These are phyloP conservation scores for Neurospora sp. DNA, from an alignment of 495 filamentous ascomycete species.

Conservation along the genomic window DNA sequence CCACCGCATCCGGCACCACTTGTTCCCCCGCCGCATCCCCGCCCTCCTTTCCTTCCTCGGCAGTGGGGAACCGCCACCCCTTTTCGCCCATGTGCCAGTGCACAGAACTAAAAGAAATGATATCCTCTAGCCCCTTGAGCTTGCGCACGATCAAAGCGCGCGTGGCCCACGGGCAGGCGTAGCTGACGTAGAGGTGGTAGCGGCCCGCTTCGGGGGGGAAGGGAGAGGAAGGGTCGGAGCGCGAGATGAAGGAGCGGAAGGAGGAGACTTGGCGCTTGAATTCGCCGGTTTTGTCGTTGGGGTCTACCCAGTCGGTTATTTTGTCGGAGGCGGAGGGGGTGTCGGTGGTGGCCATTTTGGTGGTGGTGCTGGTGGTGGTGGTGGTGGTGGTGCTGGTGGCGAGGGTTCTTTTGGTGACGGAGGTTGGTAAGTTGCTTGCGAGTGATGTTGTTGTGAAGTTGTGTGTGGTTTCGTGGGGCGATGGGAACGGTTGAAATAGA, in stretches of 20 bases:
- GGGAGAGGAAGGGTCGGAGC: slow-evolving; percentile 35
- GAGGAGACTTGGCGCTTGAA: slow-evolving; percentile 71
- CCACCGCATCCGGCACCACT: slow-evolving; percentile 50
- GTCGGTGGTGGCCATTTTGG: slow-evolving; percentile 1
- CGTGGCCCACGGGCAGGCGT: slow-evolving; percentile 78
- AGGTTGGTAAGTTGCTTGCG: neutral
- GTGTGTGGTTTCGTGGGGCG: neutral
- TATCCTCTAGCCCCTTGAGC: slow-evolving; percentile 69
- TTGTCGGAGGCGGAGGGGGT: slow-evolving; percentile 13
- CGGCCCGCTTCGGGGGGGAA: slow-evolving; percentile 67
- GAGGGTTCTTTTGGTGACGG: neutral
- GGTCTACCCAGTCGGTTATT: slow-evolving; percentile 78
- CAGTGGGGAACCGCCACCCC: slow-evolving; percentile 71
- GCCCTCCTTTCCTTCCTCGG: slow-evolving; percentile 49
- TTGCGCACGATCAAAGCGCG: slow-evolving; percentile 63
- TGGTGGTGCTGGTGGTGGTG: neutral
- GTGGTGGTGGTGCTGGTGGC: neutral
- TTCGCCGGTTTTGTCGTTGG: slow-evolving; percentile 66
- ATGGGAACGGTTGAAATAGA: neutral
- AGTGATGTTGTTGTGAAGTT: neutral
- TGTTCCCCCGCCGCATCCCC: slow-evolving; percentile 39
- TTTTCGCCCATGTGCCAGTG: slow-evolving; percentile 55
- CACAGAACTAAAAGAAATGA: slow-evolving; percentile 59
- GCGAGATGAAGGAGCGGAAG: slow-evolving; percentile 63
- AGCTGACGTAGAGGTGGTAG: slow-evolving; percentile 69